Evolutionary conservation across 2,329 filamentous ascomycete species (phyloP).

Genomic region (Cladosporium oxysporum): DNA sequence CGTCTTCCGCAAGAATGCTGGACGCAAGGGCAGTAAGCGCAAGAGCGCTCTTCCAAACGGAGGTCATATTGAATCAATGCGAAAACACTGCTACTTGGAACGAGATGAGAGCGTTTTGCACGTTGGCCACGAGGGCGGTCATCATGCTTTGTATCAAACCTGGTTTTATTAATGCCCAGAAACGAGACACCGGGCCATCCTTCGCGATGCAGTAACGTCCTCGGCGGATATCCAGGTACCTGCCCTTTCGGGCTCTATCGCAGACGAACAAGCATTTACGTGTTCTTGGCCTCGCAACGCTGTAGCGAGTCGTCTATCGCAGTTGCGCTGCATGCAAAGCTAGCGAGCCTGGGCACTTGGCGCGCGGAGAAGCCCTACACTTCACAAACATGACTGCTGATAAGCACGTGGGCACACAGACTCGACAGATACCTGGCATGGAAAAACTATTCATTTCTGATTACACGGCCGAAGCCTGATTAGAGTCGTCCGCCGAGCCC

Average conservation of each 20-base stretch:
- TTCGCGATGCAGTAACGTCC: not conserved
- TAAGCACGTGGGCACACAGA: not conserved
- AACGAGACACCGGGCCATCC: not conserved
- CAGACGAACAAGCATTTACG: not conserved
- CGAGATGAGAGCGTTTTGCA: not conserved
- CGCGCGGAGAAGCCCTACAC: not conserved
- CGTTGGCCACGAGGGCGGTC: not conserved
- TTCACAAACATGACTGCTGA: not conserved
- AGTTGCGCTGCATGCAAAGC: constrained; percentile 5
- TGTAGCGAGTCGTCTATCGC: constrained; percentile 5
- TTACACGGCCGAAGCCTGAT: not conserved
- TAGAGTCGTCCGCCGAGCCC: not conserved
- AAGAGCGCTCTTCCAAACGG: constrained; percentile 1
- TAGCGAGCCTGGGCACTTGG: constrained; percentile 9
- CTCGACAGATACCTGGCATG: not conserved
- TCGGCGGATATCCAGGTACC: constrained; percentile 6
- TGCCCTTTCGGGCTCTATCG: constrained; percentile 5
- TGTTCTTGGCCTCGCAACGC: constrained; percentile 4
- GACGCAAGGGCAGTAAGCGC: constrained; percentile 2
- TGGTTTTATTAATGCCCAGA: constrained; percentile 5
- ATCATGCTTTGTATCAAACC: not conserved
- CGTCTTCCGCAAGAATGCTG: constrained; percentile 25
- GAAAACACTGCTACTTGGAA: not conserved
- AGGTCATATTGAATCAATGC: not conserved
- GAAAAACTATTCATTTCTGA: not conserved